phyloP scores from a whole-genome alignment of 2,329 filamentous ascomycete species.

The Delphinella strobiligena region DNA sequence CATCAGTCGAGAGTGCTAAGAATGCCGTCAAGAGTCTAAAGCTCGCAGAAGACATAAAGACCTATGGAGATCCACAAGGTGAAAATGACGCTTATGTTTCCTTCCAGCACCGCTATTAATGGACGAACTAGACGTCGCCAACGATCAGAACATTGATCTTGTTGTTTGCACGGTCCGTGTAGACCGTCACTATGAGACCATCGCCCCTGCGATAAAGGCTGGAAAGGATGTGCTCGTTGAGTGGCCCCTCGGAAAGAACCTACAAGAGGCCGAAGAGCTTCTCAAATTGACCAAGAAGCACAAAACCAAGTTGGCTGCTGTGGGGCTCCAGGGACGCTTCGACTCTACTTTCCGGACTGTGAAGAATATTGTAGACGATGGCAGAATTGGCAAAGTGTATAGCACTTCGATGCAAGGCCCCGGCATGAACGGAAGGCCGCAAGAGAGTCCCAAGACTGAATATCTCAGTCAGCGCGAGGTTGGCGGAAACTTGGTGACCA shows the following conservation, averaged over 20 bases:
- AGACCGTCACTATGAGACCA: constrained; percentile 29
- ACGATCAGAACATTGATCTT: constrained; percentile 35
- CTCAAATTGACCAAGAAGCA: constrained; percentile 27
- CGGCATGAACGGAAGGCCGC: constrained; percentile 15
- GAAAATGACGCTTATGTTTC: too few relatives aligned
- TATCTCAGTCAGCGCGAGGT: constrained; percentile 40
- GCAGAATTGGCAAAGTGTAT: constrained; percentile 32
- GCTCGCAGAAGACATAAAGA: constrained; percentile 27
- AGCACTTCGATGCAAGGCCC: constrained; percentile 22
- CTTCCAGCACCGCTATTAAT: too few relatives aligned
- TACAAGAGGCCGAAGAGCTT: constrained; percentile 32
- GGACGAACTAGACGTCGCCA: constrained; percentile 30
- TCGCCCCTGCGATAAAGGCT: constrained; percentile 30
- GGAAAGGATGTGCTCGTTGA: constrained; percentile 39
- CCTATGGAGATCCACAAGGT: too few relatives aligned
- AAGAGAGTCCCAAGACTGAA: constrained; percentile 17
- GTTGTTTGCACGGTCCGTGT: constrained; percentile 35
- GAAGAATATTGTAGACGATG: constrained; percentile 29
- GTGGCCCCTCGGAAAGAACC: constrained; percentile 35
- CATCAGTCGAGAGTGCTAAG: constrained; percentile 29
- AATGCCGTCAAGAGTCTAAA: constrained; percentile 29
- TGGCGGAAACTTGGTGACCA: constrained; percentile 30
- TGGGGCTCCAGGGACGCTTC: constrained; percentile 36
- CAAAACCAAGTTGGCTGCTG: constrained; percentile 30
- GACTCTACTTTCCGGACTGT: constrained; percentile 29